These are phyloP conservation scores for Wickerhamomyces xylosicus DNA, from an alignment of 805 yeast genomes.

Conservation along the genomic window DNA sequence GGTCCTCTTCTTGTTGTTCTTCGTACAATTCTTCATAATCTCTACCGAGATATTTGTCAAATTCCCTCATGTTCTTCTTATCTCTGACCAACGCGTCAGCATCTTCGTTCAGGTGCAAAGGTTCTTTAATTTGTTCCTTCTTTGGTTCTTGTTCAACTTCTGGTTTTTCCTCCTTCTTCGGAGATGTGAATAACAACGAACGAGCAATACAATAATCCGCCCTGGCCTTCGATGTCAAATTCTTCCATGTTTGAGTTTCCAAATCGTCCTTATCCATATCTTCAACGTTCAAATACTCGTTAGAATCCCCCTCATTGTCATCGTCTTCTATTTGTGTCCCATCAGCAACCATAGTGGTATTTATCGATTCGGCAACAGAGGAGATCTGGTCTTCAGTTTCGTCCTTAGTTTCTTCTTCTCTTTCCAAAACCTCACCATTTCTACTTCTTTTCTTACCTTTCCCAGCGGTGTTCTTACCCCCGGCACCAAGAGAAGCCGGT, in stretches of 20 bases:
- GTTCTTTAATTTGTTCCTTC: background rate
- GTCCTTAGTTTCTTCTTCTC: constrained; percentile 4
- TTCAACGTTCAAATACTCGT: constrained; percentile 33
- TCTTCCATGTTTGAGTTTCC: constrained; percentile 77
- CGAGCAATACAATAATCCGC: constrained; percentile 67
- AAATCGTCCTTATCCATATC: constrained; percentile 59
- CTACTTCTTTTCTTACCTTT: constrained; percentile 30
- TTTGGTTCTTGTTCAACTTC: background rate
- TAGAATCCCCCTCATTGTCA: constrained; percentile 27
- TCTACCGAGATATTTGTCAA: constrained; percentile 23
- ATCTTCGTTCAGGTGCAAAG: constrained; percentile 38
- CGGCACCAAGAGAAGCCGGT: constrained; percentile 6
- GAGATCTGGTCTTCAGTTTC: background rate
- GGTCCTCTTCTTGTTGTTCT: constrained; percentile 25
- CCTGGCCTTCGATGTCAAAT: constrained; percentile 67
- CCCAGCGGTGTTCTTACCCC: constrained; percentile 24
- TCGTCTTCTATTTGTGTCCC: constrained; percentile 14
- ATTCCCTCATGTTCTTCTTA: constrained; percentile 56
- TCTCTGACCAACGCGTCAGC: constrained; percentile 63
- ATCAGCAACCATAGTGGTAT: constrained; percentile 2
- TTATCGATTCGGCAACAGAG: constrained; percentile 1
- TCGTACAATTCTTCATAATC: constrained; percentile 21
- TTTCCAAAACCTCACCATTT: constrained; percentile 24
- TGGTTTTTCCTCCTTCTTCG: background rate
- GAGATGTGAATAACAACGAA: constrained; percentile 49